Conservation (phyloP, 2,329 filamentous ascomycete genomes). For the Torrubiellomyces zombiae region DNA sequence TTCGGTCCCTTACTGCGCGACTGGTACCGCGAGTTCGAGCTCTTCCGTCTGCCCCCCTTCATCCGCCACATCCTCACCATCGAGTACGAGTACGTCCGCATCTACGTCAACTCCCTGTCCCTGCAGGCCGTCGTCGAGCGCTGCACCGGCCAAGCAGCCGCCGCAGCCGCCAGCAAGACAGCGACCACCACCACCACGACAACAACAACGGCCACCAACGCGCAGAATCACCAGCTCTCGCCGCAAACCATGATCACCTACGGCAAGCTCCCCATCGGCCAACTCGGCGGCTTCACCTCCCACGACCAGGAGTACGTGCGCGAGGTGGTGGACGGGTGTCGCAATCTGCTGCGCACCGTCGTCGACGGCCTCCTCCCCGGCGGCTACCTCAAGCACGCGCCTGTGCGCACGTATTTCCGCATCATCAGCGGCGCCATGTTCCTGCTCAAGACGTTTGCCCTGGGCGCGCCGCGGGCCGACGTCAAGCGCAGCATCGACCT, state of each 20-base stretch:
- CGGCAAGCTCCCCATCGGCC: slow-evolving; percentile 45
- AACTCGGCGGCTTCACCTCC: slow-evolving; percentile 44
- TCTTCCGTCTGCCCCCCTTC: slow-evolving; percentile 50
- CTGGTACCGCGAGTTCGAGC: slow-evolving; percentile 72
- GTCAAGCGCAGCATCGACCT: slow-evolving; percentile 59
- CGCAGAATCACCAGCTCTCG: slow-evolving; percentile 26
- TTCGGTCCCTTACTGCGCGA: slow-evolving; percentile 63
- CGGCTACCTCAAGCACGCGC: slow-evolving; percentile 66
- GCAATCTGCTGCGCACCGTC: slow-evolving; percentile 60
- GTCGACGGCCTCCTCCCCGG: slow-evolving; percentile 59
- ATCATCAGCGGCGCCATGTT: slow-evolving; percentile 80
- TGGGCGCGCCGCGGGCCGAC: slow-evolving; percentile 64
- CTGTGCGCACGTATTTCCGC: slow-evolving; percentile 71
- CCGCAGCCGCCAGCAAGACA: slow-evolving; percentile 22
- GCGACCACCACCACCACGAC: too few species aligned
- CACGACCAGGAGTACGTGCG: slow-evolving; percentile 58
- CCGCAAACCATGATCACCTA: slow-evolving; percentile 49
- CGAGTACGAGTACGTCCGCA: slow-evolving; percentile 87
- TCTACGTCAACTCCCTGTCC: slow-evolving; percentile 88
- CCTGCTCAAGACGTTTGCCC: slow-evolving; percentile 66
- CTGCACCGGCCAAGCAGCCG: slow-evolving; percentile 58
- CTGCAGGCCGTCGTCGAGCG: slow-evolving; percentile 90
- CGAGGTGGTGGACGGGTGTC: slow-evolving; percentile 62
- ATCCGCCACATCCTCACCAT: slow-evolving; percentile 69
- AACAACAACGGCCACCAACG: slow-evolving; percentile 20